These are phyloP conservation scores for Penicillium nucicola DNA, from an alignment of 495 filamentous ascomycete species.

Conservation along the genomic window DNA sequence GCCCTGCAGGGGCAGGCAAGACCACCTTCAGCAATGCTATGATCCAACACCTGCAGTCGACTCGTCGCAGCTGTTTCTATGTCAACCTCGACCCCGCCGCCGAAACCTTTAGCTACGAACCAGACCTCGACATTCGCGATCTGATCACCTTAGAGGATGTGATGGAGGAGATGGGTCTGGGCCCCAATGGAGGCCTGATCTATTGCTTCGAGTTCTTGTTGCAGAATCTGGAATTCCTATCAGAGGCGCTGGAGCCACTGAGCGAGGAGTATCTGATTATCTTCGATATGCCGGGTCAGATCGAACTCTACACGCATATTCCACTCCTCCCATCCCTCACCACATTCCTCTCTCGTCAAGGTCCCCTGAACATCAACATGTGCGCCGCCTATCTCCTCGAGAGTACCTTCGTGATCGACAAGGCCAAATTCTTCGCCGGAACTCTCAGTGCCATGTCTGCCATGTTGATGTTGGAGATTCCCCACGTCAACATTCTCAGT, in stretches of 20 bases:
- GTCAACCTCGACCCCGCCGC: constrained; percentile 97
- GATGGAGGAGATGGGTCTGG: constrained; percentile 93
- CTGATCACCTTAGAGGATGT: constrained; percentile 95
- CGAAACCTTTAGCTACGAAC: constrained; percentile 85
- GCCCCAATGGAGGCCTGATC: constrained; percentile 93
- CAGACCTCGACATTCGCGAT: constrained; percentile 95
- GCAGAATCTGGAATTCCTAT: constrained; percentile 93
- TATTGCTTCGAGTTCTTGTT: constrained; percentile 96
- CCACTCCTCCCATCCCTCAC: constrained; percentile 86
- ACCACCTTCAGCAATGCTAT: constrained; percentile 92
- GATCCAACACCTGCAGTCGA: constrained; percentile 86
- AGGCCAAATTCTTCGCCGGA: constrained; percentile 94
- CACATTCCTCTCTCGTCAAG: constrained; percentile 72
- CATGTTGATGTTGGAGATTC: constrained; percentile 96
- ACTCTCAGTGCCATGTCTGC: constrained; percentile 95
- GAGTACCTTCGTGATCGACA: constrained; percentile 89
- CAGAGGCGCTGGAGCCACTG: constrained; percentile 77
- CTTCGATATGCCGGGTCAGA: constrained; percentile 98
- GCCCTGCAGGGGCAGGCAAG: constrained; percentile 86
- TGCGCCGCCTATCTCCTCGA: constrained; percentile 97
- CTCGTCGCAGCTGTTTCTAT: constrained; percentile 90
- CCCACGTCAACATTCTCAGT: constrained; percentile 88
- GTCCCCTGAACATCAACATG: constrained; percentile 81
- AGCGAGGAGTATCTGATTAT: constrained; percentile 95
- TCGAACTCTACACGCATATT: constrained; percentile 97